A percentile compares a stretch with the other conserved stretches of the same genome.
These are phyloP conservation scores for Pulveroboletus sp. DNA, from an alignment of 768 basidiomycete species.

Conservation along the genomic window DNA sequence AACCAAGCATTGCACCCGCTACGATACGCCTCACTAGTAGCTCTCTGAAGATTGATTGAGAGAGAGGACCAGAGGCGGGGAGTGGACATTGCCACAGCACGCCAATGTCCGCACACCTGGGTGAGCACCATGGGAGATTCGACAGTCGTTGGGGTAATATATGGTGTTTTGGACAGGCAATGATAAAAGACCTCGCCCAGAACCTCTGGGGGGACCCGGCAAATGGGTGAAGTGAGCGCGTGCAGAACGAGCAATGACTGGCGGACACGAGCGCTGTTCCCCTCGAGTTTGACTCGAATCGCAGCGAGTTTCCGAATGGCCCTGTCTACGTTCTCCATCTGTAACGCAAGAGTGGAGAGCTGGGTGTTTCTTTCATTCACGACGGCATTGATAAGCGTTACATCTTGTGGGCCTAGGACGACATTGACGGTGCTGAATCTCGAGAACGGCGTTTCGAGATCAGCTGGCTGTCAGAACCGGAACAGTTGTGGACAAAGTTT, in stretches of 20 bases:
- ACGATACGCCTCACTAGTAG: constrained; percentile 7
- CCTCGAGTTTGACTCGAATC: constrained; percentile 17
- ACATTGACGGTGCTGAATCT: constrained; percentile 5
- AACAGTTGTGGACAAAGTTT: not conserved
- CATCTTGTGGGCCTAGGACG: constrained; percentile 14
- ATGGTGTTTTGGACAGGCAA: constrained; percentile 24
- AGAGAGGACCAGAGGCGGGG: constrained; percentile 31
- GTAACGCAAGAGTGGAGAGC: constrained; percentile 14
- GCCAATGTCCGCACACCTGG: constrained; percentile 29
- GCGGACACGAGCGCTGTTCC: constrained; percentile 12
- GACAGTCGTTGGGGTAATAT: constrained; percentile 18
- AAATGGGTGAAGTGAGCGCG: constrained; percentile 18
- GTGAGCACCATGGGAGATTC: constrained; percentile 26
- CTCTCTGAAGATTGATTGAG: constrained; percentile 17
- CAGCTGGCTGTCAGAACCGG: constrained; percentile 5
- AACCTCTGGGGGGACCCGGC: constrained; percentile 28
- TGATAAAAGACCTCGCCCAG: constrained; percentile 28
- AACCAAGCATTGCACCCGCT: constrained; percentile 24
- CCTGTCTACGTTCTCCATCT: constrained; percentile 16
- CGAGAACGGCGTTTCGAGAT: constrained; percentile 20
- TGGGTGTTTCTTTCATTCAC: constrained; percentile 19
- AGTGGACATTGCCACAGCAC: constrained; percentile 26
- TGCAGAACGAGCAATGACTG: constrained; percentile 22
- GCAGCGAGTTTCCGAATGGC: constrained; percentile 17
- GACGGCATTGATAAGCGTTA: constrained; percentile 13